Percentiles rank a stretch among this genome's conserved stretches.
phyloP scores from a whole-genome alignment of 2,329 filamentous ascomycete species.

The Venturia nashicola region DNA sequence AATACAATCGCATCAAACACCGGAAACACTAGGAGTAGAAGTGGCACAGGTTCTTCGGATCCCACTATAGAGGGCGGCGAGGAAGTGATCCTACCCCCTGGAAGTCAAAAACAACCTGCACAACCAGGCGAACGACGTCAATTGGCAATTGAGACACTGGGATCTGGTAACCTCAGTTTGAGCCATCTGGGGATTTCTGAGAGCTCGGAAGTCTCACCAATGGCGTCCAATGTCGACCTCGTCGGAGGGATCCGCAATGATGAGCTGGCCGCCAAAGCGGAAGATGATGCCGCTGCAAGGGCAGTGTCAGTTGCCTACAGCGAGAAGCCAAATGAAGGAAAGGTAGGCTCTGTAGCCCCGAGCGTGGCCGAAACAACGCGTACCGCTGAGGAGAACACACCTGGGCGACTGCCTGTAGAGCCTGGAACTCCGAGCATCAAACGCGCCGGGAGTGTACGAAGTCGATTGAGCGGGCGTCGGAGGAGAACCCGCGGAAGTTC shows the following conservation, averaged over 20 bases:
- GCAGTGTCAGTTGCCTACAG: conserved; percentile 49
- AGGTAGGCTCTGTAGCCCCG: conserved; percentile 19
- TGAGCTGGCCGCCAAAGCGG: conserved; percentile 41
- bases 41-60: conserved; percentile 18
- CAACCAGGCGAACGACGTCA: conserved; percentile 35
- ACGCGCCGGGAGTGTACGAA: conserved; percentile 37
- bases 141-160: conserved; percentile 76
- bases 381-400: conserved; percentile 21
- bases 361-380: conserved; percentile 20
- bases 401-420: not conserved
- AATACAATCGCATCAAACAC: conserved; percentile 52
- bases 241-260: conserved; percentile 36
- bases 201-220: conserved; percentile 43
- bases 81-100: conserved; percentile 28
- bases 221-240: conserved; percentile 46
- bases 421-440: conserved; percentile 33
- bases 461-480: conserved; percentile 38
- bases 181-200: conserved; percentile 75
- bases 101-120: conserved; percentile 14
- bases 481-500: conserved; percentile 77
- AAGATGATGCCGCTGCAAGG: conserved; percentile 46
- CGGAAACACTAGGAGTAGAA: conserved; percentile 39
- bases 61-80: conserved; percentile 22
- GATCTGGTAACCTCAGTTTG: conserved; percentile 76
- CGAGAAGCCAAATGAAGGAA: conserved; percentile 28